These are phyloP conservation scores for Rhipidocladum racemiflorum DNA, from an alignment of 176 grass and related monocot genomes.

Conservation along the genomic window DNA sequence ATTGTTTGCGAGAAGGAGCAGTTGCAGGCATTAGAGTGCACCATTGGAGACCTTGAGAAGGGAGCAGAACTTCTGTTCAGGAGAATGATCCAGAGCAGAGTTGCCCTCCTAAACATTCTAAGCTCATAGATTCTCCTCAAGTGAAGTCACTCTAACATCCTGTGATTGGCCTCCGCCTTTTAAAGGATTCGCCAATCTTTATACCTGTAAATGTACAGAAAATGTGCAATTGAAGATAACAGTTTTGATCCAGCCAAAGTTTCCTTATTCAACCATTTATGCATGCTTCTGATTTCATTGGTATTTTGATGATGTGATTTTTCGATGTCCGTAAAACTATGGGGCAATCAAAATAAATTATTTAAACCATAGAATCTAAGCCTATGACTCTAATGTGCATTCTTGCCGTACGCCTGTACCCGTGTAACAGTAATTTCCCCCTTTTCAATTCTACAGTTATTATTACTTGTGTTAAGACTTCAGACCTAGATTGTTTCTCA, in stretches of 20 bases:
- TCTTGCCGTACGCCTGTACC: not conserved
- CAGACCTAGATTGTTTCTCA: not conserved
- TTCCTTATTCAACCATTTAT: not conserved
- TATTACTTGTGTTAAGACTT: not conserved
- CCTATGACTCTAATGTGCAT: not conserved
- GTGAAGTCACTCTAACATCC: conserved; percentile 21
- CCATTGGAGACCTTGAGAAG: conserved; percentile 35
- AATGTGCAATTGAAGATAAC: not conserved
- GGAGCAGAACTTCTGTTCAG: conserved; percentile 48
- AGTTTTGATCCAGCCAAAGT: conserved; percentile 19
- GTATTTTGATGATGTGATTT: not conserved
- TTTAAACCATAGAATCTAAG: not conserved
- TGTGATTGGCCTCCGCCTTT: conserved; percentile 37
- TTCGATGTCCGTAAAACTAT: not conserved
- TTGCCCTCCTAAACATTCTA: conserved; percentile 49
- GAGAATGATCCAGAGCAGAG: conserved; percentile 58
- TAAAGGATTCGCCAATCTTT: conserved; percentile 31
- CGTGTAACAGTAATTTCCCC: not conserved
- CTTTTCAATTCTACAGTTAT: not conserved
- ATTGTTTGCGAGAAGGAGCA: conserved; percentile 35
- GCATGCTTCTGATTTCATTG: not conserved
- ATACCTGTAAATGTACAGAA: conserved; percentile 21
- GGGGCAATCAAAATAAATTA: not conserved
- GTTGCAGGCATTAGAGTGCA: conserved; percentile 29
- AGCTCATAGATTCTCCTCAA: conserved; percentile 34